Percentiles rank a stretch among this genome's conserved stretches.
phyloP scores from a whole-genome alignment of 2,329 filamentous ascomycete genomes.

The Cryphonectria japonica region DNA sequence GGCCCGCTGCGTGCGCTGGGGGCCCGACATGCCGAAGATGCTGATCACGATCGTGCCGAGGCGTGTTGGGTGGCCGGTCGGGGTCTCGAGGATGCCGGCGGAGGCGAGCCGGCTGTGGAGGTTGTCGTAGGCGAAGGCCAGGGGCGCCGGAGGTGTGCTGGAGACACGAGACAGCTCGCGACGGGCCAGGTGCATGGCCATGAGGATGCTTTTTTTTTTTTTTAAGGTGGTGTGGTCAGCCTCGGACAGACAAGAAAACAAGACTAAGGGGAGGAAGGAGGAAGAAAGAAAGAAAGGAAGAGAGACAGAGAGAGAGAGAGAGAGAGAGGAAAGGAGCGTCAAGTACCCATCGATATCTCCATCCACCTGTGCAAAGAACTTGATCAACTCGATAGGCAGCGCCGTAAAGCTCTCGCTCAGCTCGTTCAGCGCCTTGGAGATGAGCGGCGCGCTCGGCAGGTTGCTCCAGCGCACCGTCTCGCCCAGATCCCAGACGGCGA shows the following conservation, averaged over 20 bases:
- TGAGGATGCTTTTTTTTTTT: conserved; percentile 67
- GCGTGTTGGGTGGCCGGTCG: conserved; percentile 61
- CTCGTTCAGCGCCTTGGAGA: conserved; percentile 83
- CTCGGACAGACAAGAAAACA: background rate
- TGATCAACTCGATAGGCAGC: conserved; percentile 81
- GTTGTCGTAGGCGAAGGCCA: conserved; percentile 79
- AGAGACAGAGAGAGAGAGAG: background rate
- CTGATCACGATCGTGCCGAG: conserved; percentile 71
- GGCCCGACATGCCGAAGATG: conserved; percentile 78
- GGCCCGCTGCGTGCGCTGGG: conserved; percentile 78
- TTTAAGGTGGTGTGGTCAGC: background rate
- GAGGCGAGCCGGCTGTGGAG: conserved; percentile 76
- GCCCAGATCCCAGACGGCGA: conserved; percentile 92
- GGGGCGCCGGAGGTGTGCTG: conserved; percentile 61
- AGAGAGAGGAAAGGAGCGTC: background rate
- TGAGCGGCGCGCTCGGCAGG: conserved; percentile 86
- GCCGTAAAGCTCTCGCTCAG: conserved; percentile 84
- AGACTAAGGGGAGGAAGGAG: background rate
- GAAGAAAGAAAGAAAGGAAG: background rate
- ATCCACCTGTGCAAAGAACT: conserved; percentile 92
- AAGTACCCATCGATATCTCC: conserved; percentile 82
- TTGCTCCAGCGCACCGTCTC: conserved; percentile 89
- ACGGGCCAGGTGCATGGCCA: conserved; percentile 95
- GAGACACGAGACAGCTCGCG: conserved; percentile 77
- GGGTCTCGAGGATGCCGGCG: conserved; percentile 62